These are phyloP conservation scores for Plasmodium coatneyi DNA, from an alignment of 169 alveolate species.

Conservation along the genomic window DNA sequence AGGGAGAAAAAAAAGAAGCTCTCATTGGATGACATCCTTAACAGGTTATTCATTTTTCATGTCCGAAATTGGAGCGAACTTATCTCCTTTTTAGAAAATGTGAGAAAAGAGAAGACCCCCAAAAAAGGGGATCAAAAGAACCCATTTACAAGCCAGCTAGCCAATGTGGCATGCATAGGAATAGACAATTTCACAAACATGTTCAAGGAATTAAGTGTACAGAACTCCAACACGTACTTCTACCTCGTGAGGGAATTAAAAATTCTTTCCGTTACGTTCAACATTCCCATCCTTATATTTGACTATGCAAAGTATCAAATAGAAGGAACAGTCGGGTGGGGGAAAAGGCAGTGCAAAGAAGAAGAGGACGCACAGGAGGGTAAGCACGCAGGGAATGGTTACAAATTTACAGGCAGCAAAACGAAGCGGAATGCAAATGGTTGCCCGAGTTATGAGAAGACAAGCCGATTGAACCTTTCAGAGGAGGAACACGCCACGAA, in stretches of 20 bases:
- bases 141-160: neutral
- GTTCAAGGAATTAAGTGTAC: slow-evolving; percentile 9
- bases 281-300: slow-evolving; percentile 33
- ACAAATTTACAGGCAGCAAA: neutral
- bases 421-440: neutral
- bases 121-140: slow-evolving; percentile 5
- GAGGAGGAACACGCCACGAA: neutral
- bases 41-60: slow-evolving; percentile 17
- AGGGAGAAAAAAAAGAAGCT: neutral
- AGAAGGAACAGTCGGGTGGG: neutral
- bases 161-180: slow-evolving; percentile 24
- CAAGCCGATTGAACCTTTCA: neutral
- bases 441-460: neutral
- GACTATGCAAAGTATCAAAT: slow-evolving; percentile 12
- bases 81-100: slow-evolving; percentile 11
- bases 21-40: neutral
- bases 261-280: neutral
- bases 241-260: slow-evolving; percentile 44
- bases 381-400: neutral
- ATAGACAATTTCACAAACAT: slow-evolving; percentile 42
- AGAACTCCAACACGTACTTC: slow-evolving; percentile 2
- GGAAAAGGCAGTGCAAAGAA: neutral
- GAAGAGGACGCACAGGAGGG: neutral
- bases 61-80: slow-evolving; percentile 23
- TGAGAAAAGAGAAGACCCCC: neutral